phyloP scores from a whole-genome alignment of 805 yeast species.

The Maudiozyma pseudohumilis region DNA sequence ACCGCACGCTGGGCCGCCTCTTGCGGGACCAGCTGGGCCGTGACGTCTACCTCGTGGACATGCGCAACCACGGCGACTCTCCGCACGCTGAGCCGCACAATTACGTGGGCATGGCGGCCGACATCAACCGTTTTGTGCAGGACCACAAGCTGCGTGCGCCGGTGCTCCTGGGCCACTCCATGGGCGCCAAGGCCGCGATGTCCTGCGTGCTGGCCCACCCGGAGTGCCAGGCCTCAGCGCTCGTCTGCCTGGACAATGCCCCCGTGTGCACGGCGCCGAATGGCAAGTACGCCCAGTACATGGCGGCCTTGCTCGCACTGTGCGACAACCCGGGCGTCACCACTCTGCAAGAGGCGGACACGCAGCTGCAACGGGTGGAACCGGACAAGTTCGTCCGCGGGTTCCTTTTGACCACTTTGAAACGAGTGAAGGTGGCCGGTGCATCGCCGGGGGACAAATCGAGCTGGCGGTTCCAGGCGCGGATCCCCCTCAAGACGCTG shows the following conservation, averaged over 20 bases:
- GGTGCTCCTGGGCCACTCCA: slow-evolving; percentile 68
- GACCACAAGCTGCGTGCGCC: slow-evolving; percentile 37
- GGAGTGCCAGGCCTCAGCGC: slow-evolving; percentile 43
- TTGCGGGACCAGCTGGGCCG: slow-evolving; percentile 39
- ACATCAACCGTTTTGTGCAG: slow-evolving; percentile 62
- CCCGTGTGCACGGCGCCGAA: slow-evolving; percentile 59
- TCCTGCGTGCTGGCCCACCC: slow-evolving; percentile 66
- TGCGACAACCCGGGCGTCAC: slow-evolving; percentile 37
- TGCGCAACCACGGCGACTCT: slow-evolving; percentile 88
- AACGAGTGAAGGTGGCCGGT: slow-evolving; percentile 23
- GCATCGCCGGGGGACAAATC: slow-evolving; percentile 21
- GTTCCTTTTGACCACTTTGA: slow-evolving; percentile 48
- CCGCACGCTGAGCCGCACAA: slow-evolving; percentile 67
- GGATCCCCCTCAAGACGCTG: slow-evolving; percentile 61
- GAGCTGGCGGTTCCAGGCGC: slow-evolving; percentile 24
- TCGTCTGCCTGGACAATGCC: slow-evolving; percentile 82
- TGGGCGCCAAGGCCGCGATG: slow-evolving; percentile 96
- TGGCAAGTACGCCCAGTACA: slow-evolving; percentile 56
- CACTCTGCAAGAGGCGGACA: slow-evolving; percentile 58
- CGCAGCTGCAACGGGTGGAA: slow-evolving; percentile 53
- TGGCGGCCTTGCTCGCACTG: slow-evolving; percentile 51
- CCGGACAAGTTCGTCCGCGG: slow-evolving; percentile 52
- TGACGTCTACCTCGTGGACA: slow-evolving; percentile 61
- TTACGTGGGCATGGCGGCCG: slow-evolving; percentile 75
- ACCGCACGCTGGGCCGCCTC: slow-evolving; percentile 64